Conservation (phyloP, 1,139 yeast species). For the Blastobotrys malaysiensis region DNA sequence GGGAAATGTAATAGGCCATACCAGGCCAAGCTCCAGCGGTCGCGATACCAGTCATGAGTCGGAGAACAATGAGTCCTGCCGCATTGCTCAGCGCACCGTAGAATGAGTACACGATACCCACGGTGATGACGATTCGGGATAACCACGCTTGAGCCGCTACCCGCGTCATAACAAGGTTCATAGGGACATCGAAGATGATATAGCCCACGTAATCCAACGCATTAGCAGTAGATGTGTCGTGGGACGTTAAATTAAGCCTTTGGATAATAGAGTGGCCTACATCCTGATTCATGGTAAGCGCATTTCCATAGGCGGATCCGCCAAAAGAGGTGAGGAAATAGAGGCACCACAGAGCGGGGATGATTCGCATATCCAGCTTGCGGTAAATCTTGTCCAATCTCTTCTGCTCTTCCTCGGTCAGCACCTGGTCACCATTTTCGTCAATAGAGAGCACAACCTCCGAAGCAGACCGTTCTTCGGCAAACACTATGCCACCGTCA, state of each 20-base stretch:
- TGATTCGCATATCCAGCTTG: conserved; percentile 62
- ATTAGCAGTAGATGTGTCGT: conserved; percentile 67
- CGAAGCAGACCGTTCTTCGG: not conserved
- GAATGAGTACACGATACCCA: conserved; percentile 73
- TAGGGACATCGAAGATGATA: conserved; percentile 79
- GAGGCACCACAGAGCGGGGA: conserved; percentile 78
- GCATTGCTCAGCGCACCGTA: conserved; percentile 52
- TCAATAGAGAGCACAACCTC: not conserved
- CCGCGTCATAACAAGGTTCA: conserved; percentile 80
- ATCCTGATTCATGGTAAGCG: conserved; percentile 72
- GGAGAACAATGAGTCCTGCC: conserved; percentile 61
- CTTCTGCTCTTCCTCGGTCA: conserved; percentile 19
- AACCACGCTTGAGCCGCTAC: conserved; percentile 84
- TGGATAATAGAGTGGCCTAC: conserved; percentile 58
- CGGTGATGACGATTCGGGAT: conserved; percentile 68
- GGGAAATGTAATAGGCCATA: conserved; percentile 71
- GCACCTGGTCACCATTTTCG: not conserved
- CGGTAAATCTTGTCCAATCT: conserved; percentile 57
- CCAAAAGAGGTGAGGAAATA: conserved; percentile 81
- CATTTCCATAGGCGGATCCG: conserved; percentile 67
- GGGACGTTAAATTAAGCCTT: conserved; percentile 46
- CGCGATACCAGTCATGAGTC: conserved; percentile 71
- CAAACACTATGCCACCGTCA: not conserved
- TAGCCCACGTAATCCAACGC: conserved; percentile 81
- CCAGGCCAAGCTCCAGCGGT: conserved; percentile 97